phyloP scores from a whole-genome alignment of 1,284 basidiomycete species.

The Polyporus tsugae region DNA sequence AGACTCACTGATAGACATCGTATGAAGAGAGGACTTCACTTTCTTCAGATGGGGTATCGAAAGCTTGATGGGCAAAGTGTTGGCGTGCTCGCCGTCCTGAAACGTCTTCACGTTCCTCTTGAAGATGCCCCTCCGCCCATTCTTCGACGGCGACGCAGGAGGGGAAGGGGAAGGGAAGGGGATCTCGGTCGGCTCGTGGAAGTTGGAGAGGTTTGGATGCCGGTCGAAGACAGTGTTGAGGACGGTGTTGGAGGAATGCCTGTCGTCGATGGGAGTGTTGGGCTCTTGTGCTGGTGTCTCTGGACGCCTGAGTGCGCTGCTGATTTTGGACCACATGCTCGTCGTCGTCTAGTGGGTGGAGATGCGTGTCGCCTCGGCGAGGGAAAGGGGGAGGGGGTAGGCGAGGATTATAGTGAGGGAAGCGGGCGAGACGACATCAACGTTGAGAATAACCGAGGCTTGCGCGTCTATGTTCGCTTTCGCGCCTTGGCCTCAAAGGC shows the following conservation, averaged over 20 bases:
- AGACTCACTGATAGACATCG: slow-evolving; percentile 43
- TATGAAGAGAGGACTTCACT: slow-evolving; percentile 56
- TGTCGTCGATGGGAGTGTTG: slow-evolving; percentile 48
- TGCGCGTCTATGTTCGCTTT: slow-evolving; percentile 23
- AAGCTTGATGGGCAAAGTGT: slow-evolving; percentile 46
- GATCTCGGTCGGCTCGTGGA: slow-evolving; percentile 51
- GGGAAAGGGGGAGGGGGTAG: slow-evolving; percentile 7
- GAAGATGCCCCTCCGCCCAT: slow-evolving; percentile 46
- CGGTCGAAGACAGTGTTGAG: slow-evolving; percentile 61
- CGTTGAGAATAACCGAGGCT: slow-evolving; percentile 11
- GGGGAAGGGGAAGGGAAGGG: slow-evolving; percentile 51
- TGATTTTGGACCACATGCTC: slow-evolving; percentile 71
- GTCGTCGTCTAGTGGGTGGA: slow-evolving; percentile 6
- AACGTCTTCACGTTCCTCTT: slow-evolving; percentile 45
- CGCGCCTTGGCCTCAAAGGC: slow-evolving; percentile 5
- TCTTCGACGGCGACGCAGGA: slow-evolving; percentile 52
- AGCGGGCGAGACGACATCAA: slow-evolving; percentile 20
- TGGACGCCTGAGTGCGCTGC: slow-evolving; percentile 57
- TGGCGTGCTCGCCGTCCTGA: slow-evolving; percentile 34
- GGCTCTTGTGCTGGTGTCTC: slow-evolving; percentile 35
- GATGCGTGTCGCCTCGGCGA: slow-evolving; percentile 18
- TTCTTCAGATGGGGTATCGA: slow-evolving; percentile 59
- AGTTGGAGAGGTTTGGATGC: slow-evolving; percentile 66
- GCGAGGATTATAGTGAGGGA: slow-evolving; percentile 19
- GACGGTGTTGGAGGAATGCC: slow-evolving; percentile 45